Base-by-base conservation (phyloP, 2,329 filamentous ascomycete genomes). In the Nothophoma quercina region DNA sequence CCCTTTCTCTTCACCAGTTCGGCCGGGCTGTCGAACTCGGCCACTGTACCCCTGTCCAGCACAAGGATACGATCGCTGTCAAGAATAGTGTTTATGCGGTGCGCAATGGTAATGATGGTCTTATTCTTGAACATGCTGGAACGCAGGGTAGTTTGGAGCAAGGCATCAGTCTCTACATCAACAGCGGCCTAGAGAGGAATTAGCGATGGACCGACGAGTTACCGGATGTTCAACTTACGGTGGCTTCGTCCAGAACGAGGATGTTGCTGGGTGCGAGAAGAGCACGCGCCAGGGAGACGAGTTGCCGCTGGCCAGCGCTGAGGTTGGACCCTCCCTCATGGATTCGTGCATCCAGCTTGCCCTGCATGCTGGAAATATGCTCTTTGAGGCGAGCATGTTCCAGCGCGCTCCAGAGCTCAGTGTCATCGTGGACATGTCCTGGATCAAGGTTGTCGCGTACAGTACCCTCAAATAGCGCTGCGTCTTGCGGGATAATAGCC, bases 81-180 rank as follows among this genome's bases (percentile, higher is more conserved):
- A 12, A 99, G 83, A 67, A 99, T 98, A 9, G 95, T 99, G 78
- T 98, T 98, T 79, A 99, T 96, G 48, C 95, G 88, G 79, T 99
- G 95, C 21, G 95, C 95, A 68, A 99, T 96, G 1, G 95, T 99
- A 75, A 99, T 96, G 75, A 99, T 98, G 29, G 95, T 99, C 46
- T 91, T 87, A 75, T 97, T 91, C 56, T 88, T 83, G 78, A 99
- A 99, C 73, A 86, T 81, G 64, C 76, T 83, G 68, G 82, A 85
- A 50, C 85, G 81, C 39, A 88, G 72, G 16, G 85, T 88, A 28
- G 82, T 81, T 72, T 88, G 86, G 50, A 88, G 77, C 76, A 88
- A 76, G 35, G 83, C 82, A 71, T 88, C 85, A 1, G 86, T 88
- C 73, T 88, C 84, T 38, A 88, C 84, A 67, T 88, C 86, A 19